Base-by-base conservation (phyloP, 2,329 filamentous ascomycete genomes). In the Macrophomina tecta region DNA sequence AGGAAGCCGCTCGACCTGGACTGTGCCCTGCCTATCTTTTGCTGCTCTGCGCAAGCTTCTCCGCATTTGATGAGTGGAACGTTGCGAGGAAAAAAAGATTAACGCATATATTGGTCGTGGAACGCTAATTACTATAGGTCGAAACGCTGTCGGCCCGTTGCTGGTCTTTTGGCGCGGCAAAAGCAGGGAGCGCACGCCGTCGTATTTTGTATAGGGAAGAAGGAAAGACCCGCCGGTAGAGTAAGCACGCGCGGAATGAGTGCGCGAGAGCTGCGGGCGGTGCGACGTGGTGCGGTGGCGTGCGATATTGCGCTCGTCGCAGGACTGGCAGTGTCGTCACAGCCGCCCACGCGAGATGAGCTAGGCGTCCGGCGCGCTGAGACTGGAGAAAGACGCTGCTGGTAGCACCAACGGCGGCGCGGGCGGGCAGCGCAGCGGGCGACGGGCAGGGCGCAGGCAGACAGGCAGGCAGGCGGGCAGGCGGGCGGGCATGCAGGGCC, bases 51-150 rank as follows among this genome's bases (percentile, higher is more conserved):
- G 42, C 56, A 48, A 48, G 42, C 56, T 61, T 48, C 56, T 61
- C 42, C 56, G 42, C 56, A 61, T 61, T 36, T 61, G 56, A 61
- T 18, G 56, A 40, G 56, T 61, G 56, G 40, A 61, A 61, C 42
- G 56, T 61, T 61, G 56, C 56, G 56, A 62, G 58, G 58, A 48
- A 62, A 49, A 49, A 62, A 62, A 62, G 58, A 62, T 49, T 49
- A 62, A 62, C 30, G 30, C 42, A 49, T 38, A 49, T 62, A 49
- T 62, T 49, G 58, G 45, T 40, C 32, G 28, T 34, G 23, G 34
- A 18, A 61, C 56, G 56, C 56, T 61, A 61, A 18, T 23, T 45
- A 36, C 36, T 61, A 61, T 61, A 48, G 56, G 56, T 46, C 56
- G 56, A 62, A 62, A 49, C 58, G 45, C 9, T 36, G 42, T 62